Evolutionary conservation across 257 asterid species (phyloP).

Genomic region (Galeopsis tetrahit): DNA sequence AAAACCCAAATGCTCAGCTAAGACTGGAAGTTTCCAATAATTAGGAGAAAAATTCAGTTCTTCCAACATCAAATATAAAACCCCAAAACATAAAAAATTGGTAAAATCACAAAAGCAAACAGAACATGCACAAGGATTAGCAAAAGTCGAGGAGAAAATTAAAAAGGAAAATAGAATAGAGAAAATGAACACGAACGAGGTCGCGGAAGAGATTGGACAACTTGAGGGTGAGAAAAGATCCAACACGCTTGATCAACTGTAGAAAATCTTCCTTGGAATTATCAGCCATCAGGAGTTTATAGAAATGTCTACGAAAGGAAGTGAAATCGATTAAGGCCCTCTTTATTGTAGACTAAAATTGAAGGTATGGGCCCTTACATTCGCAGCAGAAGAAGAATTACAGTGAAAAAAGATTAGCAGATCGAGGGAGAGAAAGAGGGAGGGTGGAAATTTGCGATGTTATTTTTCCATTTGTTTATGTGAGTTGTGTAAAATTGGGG

Average conservation of each 20-base stretch:
- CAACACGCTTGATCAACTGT: constrained; percentile 74
- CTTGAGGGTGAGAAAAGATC: constrained; percentile 68
- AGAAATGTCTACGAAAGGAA: constrained; percentile 23
- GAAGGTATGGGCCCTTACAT: constrained; percentile 31
- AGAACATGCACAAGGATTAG: constrained; percentile 23
- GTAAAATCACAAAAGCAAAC: constrained; percentile 2
- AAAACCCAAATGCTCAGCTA: constrained; percentile 19
- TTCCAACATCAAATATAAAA: constrained; percentile 2
- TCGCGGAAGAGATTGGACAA: constrained; percentile 60
- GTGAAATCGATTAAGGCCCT: constrained; percentile 26
- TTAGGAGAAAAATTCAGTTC: background rate
- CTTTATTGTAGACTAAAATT: constrained; percentile 5
- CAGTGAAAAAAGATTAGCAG: constrained; percentile 27
- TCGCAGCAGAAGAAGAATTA: constrained; percentile 24
- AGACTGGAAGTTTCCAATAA: background rate
- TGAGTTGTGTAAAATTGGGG: background rate
- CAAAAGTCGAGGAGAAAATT: constrained; percentile 5
- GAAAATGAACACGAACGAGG: constrained; percentile 47
- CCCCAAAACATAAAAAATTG: background rate
- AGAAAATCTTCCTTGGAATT: constrained; percentile 67
- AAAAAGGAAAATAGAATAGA: constrained; percentile 14
- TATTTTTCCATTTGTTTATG: background rate
- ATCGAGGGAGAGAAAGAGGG: constrained; percentile 19
- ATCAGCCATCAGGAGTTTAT: constrained; percentile 64
- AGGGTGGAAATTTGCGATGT: background rate